Evolutionary conservation across 202 grass and related monocot genomes (phyloP).

Genomic region (Hordeum pubiflorum): DNA sequence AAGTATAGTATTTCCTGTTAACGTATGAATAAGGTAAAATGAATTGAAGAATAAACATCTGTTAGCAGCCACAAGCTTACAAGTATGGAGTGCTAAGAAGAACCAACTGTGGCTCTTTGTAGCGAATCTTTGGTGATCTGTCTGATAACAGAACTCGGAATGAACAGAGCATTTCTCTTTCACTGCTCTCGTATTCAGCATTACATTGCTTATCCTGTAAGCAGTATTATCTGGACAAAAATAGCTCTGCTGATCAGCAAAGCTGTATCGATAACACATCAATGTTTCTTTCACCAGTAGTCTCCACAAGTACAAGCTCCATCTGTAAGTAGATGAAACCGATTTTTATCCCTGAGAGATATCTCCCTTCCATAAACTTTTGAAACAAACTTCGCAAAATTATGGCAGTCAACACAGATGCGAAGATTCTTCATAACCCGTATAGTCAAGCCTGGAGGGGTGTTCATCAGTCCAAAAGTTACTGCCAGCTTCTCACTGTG

Average conservation of each 20-base stretch:
- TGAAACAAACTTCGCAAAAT: slow-evolving; percentile 75
- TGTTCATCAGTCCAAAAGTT: slow-evolving; percentile 71
- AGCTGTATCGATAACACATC: background rate
- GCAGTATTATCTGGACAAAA: background rate
- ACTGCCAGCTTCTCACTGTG: slow-evolving; percentile 75
- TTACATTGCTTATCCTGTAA: background rate
- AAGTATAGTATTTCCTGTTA: background rate
- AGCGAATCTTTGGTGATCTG: background rate
- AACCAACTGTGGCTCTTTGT: background rate
- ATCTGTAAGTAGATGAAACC: slow-evolving; percentile 46
- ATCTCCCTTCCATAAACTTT: slow-evolving; percentile 51
- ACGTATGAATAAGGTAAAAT: background rate
- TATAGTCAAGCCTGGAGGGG: slow-evolving; percentile 28
- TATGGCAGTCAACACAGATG: slow-evolving; percentile 73
- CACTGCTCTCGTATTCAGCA: background rate
- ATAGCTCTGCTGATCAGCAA: background rate
- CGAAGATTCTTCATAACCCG: slow-evolving; percentile 68
- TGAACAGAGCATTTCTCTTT: background rate
- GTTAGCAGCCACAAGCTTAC: background rate
- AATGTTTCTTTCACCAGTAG: slow-evolving; percentile 52
- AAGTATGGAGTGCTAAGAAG: background rate
- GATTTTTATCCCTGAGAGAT: slow-evolving; percentile 68
- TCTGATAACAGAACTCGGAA: slow-evolving; percentile 10
- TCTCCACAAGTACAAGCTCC: slow-evolving; percentile 61
- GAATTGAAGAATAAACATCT: background rate